Conservation (phyloP, 257 asterid species). For the Verbena officinalis region DNA sequence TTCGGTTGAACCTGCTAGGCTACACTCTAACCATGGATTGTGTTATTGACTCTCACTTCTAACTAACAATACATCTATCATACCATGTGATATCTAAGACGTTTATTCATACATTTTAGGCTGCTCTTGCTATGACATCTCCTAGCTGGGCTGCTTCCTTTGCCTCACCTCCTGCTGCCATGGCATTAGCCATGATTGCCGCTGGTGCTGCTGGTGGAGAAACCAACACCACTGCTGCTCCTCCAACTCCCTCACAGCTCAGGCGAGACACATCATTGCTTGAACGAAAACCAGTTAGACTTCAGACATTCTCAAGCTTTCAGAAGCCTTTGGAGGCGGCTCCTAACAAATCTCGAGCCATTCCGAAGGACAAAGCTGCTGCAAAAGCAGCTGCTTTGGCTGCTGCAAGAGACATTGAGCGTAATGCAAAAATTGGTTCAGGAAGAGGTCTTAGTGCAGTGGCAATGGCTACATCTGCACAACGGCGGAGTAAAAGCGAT, state of each 20-base stretch:
- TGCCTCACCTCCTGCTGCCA: conserved; percentile 99
- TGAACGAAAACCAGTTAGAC: conserved; percentile 78
- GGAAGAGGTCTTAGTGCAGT: conserved; percentile 99
- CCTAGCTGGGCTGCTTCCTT: conserved; percentile 99
- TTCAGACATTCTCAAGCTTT: conserved; percentile 93
- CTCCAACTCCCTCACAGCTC: conserved; percentile 66
- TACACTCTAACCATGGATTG: conserved; percentile 3
- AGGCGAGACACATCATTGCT: conserved; percentile 93
- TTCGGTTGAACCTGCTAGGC: conserved; percentile 7
- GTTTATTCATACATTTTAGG: conserved; percentile 47
- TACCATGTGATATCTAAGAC: conserved; percentile 32
- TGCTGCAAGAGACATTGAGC: conserved; percentile 99
- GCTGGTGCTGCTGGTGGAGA: conserved; percentile 99
- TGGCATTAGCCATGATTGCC: conserved; percentile 98
- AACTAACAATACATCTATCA: conserved; percentile 23
- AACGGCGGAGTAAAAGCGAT: conserved; percentile 81
- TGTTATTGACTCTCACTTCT: neutral
- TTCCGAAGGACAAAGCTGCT: conserved; percentile 94
- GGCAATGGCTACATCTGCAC: conserved; percentile 99
- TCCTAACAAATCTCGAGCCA: conserved; percentile 63
- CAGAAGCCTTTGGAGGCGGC: conserved; percentile 83
- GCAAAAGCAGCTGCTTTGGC: conserved; percentile 99
- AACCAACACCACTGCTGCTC: conserved; percentile 51
- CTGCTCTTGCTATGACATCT: conserved; percentile 95
- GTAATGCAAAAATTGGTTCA: conserved; percentile 96